Evolutionary conservation across 148 eudicot species (phyloP), one percentile per base, ranked within the genome.

Genomic region (Cornus kousa): DNA sequence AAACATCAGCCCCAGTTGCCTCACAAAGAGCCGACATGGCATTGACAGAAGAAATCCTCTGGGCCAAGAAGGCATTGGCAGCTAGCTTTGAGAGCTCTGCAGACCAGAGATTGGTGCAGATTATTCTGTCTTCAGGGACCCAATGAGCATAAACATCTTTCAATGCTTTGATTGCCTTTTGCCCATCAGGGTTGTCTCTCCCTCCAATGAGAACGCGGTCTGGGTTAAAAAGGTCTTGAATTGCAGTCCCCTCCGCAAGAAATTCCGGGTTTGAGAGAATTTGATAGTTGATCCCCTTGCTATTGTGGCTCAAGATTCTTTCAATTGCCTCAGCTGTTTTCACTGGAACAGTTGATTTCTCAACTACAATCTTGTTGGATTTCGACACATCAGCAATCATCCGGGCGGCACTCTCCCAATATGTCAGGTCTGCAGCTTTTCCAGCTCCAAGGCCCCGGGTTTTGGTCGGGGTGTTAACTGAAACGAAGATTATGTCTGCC

Each of bases 321-420:
- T 90, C 90, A 78, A 90, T 90, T 22, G 93, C 93, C 80, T 90
- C 93, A 55, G 93, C 93, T 55, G 91, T 90, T 78, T 90, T 90
- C 11, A 90, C 91, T 16, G 93, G 93, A 16, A 90, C 93, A 33
- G 93, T 90, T 12, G 93, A 90, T 57, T 90, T 88, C 87, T 90
- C 93, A 33, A 90, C 93, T 32, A 88, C 93, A 70, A 90, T 88
- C 85, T 90, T 90, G 71, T 84, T 77, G 28, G 87, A 84, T 33
- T 76, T 82, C 12, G 94, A 81, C 5, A 90, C 90, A 33, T 90
- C 89, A 71, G 91, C 94, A 6, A 90, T 90, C 94, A 90, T 88
- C 57, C 91, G 82, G 12, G 94, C 91, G 0, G 94, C 91, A 35
- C 91, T 88, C 77, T 90, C 94, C 91, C 89, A 90, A 28, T 90